Evolutionary conservation across 2,329 filamentous ascomycete genomes (phyloP), one percentile per base, ranked within the genome.

Genomic region (Ceratocystis colombiana): DNA sequence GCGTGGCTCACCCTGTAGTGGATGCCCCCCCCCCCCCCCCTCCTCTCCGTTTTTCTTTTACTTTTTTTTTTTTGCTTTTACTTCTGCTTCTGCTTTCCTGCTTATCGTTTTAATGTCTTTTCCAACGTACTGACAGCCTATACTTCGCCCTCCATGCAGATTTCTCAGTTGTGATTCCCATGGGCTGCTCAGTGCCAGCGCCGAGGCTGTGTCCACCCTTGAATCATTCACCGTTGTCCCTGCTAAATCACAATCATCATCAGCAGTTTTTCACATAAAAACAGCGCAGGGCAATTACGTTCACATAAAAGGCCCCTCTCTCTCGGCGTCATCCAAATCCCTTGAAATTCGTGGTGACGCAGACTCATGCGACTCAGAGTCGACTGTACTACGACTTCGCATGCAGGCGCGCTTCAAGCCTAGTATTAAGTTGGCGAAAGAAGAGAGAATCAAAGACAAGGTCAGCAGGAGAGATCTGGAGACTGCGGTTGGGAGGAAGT

Each of bases 321-420:
- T 78, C 15, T 77, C 78, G 22, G 82, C 82, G 67, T 72, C 77
- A 1, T 79, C 77, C 46, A 77, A 78, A 0, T 72, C 77, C 0
- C 80, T 84, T 0, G 87, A 92, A 70, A 79, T 95, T 12, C 84
- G 90, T 41, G 91, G 90, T 62, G 90, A 96, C 74, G 87, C 84
- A 6, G 84, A 87, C 17, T 84, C 86, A 15, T 77, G 78, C 7
- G 83, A 86, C 55, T 82, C 79, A 3, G 89, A 88, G 72, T 83
- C 82, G 71, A 90, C 89, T 8, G 88, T 86, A 5, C 74, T 96
- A 68, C 82, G 90, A 62, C 84, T 97, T 71, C 88, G 92, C 65
- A 96, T 97, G 92, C 93, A 97, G 77, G 90, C 93, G 25, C 82
- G 89, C 63, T 97, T 96, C 79, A 96, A 96, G 79, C 92, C 93